phyloP scores from a whole-genome alignment of 345 rosid genomes.

The Litchi chinensis region DNA sequence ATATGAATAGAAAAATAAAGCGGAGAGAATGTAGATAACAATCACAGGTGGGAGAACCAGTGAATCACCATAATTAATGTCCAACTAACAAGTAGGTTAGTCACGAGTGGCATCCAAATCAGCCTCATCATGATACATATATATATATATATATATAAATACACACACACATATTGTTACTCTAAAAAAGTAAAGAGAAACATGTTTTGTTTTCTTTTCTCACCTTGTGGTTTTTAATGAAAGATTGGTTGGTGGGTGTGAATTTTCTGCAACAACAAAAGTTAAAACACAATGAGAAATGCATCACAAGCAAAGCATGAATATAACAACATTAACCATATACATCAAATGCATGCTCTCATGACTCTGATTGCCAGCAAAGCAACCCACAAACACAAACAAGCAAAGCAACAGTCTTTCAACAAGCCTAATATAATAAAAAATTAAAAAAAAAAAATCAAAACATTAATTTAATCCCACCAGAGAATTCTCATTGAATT shows the following conservation, averaged over 20 bases:
- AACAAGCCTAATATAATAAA: too few relatives aligned
- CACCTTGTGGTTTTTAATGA: constrained; percentile 40
- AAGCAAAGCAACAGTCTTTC: background rate
- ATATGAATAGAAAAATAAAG: constrained; percentile 9
- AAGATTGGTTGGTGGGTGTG: constrained; percentile 36
- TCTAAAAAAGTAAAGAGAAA: constrained; percentile 19
- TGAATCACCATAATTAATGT: constrained; percentile 43
- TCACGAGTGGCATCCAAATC: constrained; percentile 67
- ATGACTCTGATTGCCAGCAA: constrained; percentile 38
- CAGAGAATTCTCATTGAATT: background rate
- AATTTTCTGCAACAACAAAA: constrained; percentile 39
- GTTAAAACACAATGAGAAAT: constrained; percentile 21
- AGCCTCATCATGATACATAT: constrained; percentile 4
- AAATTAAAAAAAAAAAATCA: too few relatives aligned
- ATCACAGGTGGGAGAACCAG: constrained; percentile 20
- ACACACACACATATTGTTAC: background rate
- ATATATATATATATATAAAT: too few relatives aligned
- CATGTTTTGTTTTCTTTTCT: constrained; percentile 13
- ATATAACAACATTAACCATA: constrained; percentile 6
- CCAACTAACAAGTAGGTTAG: constrained; percentile 64
- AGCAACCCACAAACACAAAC: constrained; percentile 24
- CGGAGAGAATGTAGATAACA: constrained; percentile 28
- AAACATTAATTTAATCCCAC: too few relatives aligned
- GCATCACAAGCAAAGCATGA: constrained; percentile 61
- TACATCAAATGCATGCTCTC: constrained; percentile 14